These are phyloP conservation scores for Earliella scabrosa DNA, from an alignment of 1,284 basidiomycete species.

Conservation along the genomic window DNA sequence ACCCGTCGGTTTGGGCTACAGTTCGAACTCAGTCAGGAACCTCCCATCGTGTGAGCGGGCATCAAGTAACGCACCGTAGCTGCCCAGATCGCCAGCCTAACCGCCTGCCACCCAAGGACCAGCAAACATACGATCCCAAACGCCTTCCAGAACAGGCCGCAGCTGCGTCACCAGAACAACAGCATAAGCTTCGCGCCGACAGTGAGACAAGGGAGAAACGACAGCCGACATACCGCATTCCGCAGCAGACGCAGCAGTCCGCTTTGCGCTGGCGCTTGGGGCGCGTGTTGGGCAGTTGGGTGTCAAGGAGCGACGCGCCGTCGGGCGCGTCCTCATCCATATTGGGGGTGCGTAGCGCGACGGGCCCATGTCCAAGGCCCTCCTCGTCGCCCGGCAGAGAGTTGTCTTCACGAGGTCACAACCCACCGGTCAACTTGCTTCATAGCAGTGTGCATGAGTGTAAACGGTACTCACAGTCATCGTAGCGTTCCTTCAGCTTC, in stretches of 20 bases:
- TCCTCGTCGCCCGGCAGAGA: slow-evolving; percentile 48
- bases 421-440: background rate
- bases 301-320: slow-evolving; percentile 41
- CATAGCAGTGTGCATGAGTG: background rate
- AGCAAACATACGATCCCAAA: slow-evolving; percentile 51
- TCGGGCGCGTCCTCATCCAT: slow-evolving; percentile 33
- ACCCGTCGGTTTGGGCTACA: slow-evolving; percentile 51
- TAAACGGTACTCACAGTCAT: slow-evolving; percentile 45
- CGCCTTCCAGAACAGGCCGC: slow-evolving; percentile 58
- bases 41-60: slow-evolving; percentile 1
- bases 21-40: background rate
- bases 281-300: slow-evolving; percentile 38
- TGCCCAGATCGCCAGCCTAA: slow-evolving; percentile 52
- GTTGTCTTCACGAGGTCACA: slow-evolving; percentile 38
- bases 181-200: background rate
- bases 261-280: slow-evolving; percentile 37
- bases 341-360: slow-evolving; percentile 42
- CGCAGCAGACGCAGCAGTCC: slow-evolving; percentile 58
- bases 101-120: slow-evolving; percentile 45
- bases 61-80: slow-evolving; percentile 45
- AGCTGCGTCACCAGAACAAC: slow-evolving; percentile 37
- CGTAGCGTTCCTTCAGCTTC: slow-evolving; percentile 51
- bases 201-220: background rate
- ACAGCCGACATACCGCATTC: slow-evolving; percentile 45
- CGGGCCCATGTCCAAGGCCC: slow-evolving; percentile 33